Percentiles rank a stretch among this genome's conserved stretches.
Evolutionary conservation across 139 green algal species (phyloP).

Genomic region (Parachlorella kessleri): DNA sequence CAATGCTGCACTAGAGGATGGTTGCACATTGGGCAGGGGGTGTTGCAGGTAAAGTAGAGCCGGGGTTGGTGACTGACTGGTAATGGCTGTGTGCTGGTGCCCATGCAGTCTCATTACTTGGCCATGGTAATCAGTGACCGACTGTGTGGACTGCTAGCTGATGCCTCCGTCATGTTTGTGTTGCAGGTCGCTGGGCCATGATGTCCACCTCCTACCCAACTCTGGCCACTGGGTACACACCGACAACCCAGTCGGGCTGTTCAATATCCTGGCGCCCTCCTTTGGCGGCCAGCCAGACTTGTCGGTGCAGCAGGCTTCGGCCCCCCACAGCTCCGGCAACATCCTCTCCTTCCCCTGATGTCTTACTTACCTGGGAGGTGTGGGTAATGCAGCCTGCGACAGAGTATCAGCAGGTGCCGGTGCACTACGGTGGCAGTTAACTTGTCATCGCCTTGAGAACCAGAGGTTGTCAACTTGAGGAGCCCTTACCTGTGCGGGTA

Average conservation of each 20-base stretch:
- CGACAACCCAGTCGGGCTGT: slow-evolving; percentile 83
- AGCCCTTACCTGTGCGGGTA: background rate
- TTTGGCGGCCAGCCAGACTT: slow-evolving; percentile 59
- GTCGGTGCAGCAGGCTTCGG: slow-evolving; percentile 22
- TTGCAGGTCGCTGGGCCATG: slow-evolving; percentile 52
- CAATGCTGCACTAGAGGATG: too few species aligned
- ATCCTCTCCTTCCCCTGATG: background rate
- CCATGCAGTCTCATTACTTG: too few species aligned
- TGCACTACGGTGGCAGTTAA: background rate
- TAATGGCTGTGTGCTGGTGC: too few species aligned
- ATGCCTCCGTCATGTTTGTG: too few species aligned
- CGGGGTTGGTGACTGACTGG: too few species aligned
- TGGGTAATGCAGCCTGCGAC: too few species aligned
- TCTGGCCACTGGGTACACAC: slow-evolving; percentile 89
- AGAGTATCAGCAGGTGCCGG: background rate
- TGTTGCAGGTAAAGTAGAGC: too few species aligned
- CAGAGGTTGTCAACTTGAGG: background rate
- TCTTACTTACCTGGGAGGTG: too few species aligned
- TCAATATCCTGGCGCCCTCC: slow-evolving; percentile 75
- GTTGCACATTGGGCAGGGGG: background rate
- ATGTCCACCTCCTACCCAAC: slow-evolving; percentile 77
- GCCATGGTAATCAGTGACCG: too few species aligned
- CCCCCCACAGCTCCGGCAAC: too few species aligned
- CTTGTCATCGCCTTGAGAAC: background rate
- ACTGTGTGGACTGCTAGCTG: too few species aligned